Percentiles rank a stretch among this genome's conserved stretches.
These are phyloP conservation scores for Mortierella hygrophila DNA, from an alignment of 192 early-diverging fungal genomes.

Conservation along the genomic window DNA sequence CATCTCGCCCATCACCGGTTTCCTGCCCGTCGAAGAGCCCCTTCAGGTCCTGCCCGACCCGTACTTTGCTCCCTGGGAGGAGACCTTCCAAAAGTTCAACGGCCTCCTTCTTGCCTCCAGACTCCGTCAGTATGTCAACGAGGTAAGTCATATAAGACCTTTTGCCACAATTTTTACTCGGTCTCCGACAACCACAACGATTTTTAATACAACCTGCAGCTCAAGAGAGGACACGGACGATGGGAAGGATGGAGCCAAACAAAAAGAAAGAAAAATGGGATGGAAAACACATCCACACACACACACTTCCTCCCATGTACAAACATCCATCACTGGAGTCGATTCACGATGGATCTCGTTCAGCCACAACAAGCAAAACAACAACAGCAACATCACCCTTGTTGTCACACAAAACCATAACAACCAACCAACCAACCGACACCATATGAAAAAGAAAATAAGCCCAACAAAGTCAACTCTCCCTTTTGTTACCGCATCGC, in stretches of 20 bases:
- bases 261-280: background rate
- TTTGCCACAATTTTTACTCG: background rate
- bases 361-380: background rate
- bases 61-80: slow-evolving; percentile 93
- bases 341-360: background rate
- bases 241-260: background rate
- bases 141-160: slow-evolving; percentile 63
- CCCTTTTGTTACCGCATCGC: background rate
- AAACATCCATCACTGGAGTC: background rate
- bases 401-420: background rate
- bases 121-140: slow-evolving; percentile 72
- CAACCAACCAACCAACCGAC: background rate
- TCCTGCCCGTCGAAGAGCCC: slow-evolving; percentile 85
- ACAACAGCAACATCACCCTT: background rate
- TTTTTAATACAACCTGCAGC: background rate
- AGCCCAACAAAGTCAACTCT: background rate
- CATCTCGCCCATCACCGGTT: slow-evolving; percentile 86
- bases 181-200: background rate
- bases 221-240: background rate
- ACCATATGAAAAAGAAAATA: background rate
- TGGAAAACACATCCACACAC: no score
- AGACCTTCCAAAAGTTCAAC: slow-evolving; percentile 81
- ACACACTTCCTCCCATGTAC: background rate
- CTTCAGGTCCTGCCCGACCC: slow-evolving; percentile 77
- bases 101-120: slow-evolving; percentile 78